Evolutionary conservation across 768 basidiomycete species (phyloP), one percentile per base, ranked within the genome.

Genomic region (Calocybe cyanea): DNA sequence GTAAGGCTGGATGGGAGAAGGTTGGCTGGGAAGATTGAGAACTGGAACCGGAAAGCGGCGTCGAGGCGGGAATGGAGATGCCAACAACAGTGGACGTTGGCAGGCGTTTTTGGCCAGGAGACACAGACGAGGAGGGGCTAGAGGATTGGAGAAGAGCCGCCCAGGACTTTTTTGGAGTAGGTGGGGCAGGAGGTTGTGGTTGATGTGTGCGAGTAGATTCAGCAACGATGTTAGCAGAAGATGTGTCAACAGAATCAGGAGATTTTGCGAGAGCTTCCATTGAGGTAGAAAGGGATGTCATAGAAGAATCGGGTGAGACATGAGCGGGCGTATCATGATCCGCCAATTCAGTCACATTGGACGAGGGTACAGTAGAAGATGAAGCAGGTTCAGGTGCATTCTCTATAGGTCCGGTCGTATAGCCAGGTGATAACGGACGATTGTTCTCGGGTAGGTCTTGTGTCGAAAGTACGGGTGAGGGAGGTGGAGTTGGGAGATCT

Each of bases 1-100:
- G 40, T 3, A 61, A 48, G 2, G 53, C 23, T 4, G 67, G 43
- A 13, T 62, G 34, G 4, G 62, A 32, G 14, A 66, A 41, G 5
- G 61, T 46, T 7, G 62, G 43, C 4, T 63, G 34, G 7, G 71
- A 59, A 13, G 70, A 43, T 3, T 60, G 46, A 2, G 53, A 14
- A 3, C 67, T 35, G 10, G 60, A 17, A 8, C 59, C 15, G 17
- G 63, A 33, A 10, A 59, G 43, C 5, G 60, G 45, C 3, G 63
- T 31, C 4, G 72, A 62, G 7, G 78, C 85, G 2, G 87, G 78
- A 51, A 89, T 70, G 35, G 87, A 91, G 58, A 88, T 76, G 3
- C 87, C 87, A 10, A 87, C 75, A 39, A 88, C 75, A 40, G 78
- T 75, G 7, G 87, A 90, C 0, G 77, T 81, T 2, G 85, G 87